phyloP scores from a whole-genome alignment of 352 stramenopile genomes.

The Globisporangium spiculum region DNA sequence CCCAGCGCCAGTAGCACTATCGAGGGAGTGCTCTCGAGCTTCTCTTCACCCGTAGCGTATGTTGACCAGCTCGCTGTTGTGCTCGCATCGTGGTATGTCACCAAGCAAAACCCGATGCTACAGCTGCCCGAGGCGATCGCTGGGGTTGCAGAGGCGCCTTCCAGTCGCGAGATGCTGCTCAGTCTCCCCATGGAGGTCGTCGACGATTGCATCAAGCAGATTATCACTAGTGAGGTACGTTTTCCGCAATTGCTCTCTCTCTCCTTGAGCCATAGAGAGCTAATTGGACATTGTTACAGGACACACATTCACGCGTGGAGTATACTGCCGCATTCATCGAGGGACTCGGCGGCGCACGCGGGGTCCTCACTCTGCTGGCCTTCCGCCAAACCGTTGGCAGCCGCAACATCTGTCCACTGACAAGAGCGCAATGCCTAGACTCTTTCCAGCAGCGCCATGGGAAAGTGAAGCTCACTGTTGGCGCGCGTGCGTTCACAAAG shows the following conservation, averaged over 20 bases:
- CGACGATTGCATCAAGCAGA: slow-evolving; percentile 20
- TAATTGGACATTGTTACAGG: not conserved
- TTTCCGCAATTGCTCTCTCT: not conserved
- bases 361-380: slow-evolving; percentile 61
- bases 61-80: slow-evolving; percentile 45
- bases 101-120: slow-evolving; percentile 30
- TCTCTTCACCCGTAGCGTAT: slow-evolving; percentile 25
- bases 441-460: slow-evolving; percentile 48
- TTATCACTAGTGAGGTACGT: not conserved
- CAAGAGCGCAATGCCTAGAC: slow-evolving; percentile 45
- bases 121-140: slow-evolving; percentile 24
- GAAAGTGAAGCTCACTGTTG: slow-evolving; percentile 57
- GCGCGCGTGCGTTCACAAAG: slow-evolving; percentile 74
- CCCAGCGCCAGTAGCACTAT: not conserved
- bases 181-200: slow-evolving; percentile 21
- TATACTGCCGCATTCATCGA: slow-evolving; percentile 29
- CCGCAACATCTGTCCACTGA: slow-evolving; percentile 47
- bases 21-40: slow-evolving; percentile 15
- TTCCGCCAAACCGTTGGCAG: slow-evolving; percentile 63
- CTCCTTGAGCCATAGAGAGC: not conserved
- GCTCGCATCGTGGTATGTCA: slow-evolving; percentile 37
- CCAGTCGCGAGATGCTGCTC: slow-evolving; percentile 33
- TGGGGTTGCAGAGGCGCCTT: slow-evolving; percentile 33
- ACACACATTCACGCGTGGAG: slow-evolving; percentile 1
- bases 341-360: slow-evolving; percentile 47